Evolutionary conservation across 31 red algal genomes (phyloP).

Genomic region (Odonthalia washingtoniensis): DNA sequence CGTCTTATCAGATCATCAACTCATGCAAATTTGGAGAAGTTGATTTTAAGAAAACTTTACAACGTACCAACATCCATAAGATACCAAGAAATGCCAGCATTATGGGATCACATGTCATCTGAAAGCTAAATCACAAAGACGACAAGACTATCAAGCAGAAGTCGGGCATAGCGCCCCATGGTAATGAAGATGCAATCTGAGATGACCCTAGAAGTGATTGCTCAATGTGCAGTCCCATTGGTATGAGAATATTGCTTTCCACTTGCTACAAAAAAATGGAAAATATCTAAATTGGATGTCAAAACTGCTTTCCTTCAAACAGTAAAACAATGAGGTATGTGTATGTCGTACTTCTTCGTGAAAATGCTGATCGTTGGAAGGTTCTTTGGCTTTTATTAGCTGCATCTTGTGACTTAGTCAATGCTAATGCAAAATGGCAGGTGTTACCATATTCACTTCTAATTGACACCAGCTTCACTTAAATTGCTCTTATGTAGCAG

Average conservation of each 20-base stretch:
- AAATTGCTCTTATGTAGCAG: not conserved
- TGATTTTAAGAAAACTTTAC: too few species aligned
- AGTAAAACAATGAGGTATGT: not conserved
- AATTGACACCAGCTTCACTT: not conserved
- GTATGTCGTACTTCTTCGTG: slow-evolving; percentile 24
- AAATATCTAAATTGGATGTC: slow-evolving; percentile 26
- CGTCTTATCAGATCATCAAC: too few species aligned
- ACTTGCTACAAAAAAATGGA: not conserved
- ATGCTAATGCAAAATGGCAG: slow-evolving; percentile 52
- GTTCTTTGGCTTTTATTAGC: slow-evolving; percentile 34
- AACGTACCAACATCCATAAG: too few species aligned
- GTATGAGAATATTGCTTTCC: slow-evolving; percentile 35
- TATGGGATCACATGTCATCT: slow-evolving; percentile 11
- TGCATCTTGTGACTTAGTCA: slow-evolving; percentile 37
- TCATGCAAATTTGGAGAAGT: too few species aligned
- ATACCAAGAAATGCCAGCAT: too few species aligned
- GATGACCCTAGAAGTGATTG: not conserved
- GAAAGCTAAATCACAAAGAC: slow-evolving; percentile 31
- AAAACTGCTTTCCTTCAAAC: slow-evolving; percentile 14
- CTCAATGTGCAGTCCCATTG: too few species aligned
- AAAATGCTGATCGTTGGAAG: not conserved
- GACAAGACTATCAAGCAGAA: slow-evolving; percentile 22
- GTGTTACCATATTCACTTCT: not conserved
- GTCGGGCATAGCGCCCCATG: slow-evolving; percentile 12
- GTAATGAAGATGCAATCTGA: slow-evolving; percentile 31